Base-by-base conservation (phyloP, 2,329 filamentous ascomycete genomes). In the Cucurbitaria berberidis region DNA sequence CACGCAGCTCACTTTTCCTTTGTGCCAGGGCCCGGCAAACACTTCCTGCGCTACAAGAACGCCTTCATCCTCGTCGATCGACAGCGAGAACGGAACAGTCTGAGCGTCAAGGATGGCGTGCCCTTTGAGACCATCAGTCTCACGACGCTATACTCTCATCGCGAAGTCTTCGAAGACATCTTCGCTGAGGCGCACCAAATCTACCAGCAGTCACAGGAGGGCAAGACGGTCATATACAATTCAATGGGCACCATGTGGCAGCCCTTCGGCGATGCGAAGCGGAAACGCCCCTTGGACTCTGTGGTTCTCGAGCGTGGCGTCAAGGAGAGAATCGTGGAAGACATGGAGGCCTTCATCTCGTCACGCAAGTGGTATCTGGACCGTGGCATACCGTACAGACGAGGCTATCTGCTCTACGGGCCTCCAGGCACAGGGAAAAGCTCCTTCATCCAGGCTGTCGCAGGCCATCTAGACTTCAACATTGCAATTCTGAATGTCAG, bases 91-190 rank as follows among this genome's bases (percentile, higher is more conserved):
- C 95, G 92, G 50, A 64, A 67, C 35, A 88, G 90, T 1, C 90
- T 86, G 59, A 83, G 93, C 68, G 84, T 89, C 68, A 86, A 86
- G 44, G 93, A 89, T 22, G 95, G 93, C 51, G 89, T 91, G 63
- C 95, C 95, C 1, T 96, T 96, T 80, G 95, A 99, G 77, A 96
- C 93, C 0, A 84, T 99, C 43, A 95, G 91, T 53, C 79, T 99
- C 54, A 98, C 93, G 3, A 93, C 95, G 1, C 82, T 99, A 11
- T 98, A 96, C 80, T 84, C 90, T 42, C 89, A 96, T 64, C 89
- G 93, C 3, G 86, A 93, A 64, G 85, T 98, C 13, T 97, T 99
- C 68, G 90, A 96, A 72, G 86, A 91, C 19, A 86, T 99, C 13
- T 97, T 99, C 67, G 83, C 82, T 19, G 91, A 98, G 75, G 93